Base-by-base conservation (phyloP, 2,329 filamentous ascomycete genomes). In the Chaetomiaceae sp. region DNA sequence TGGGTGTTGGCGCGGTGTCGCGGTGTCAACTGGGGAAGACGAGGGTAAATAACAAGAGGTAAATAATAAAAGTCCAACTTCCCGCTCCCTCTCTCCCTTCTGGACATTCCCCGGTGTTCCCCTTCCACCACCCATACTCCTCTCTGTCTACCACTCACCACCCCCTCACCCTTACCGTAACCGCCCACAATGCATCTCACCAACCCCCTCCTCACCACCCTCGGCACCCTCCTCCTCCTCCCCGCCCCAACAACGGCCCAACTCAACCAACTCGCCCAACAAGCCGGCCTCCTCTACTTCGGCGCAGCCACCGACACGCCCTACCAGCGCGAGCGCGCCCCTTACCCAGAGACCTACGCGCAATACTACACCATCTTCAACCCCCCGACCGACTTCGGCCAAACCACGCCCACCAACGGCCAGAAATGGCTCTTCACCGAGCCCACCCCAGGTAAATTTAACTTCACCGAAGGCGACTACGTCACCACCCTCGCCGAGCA, bases 371-470 rank as follows among this genome's bases (percentile, higher is more conserved):
- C 67, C 7, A 77, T 82, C 55, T 66, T 83, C 37, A 72, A 70
- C 50, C 70, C 81, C 61, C 70, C 62, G 12, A 66, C 70, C 30
- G 78, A 83, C 58, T 86, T 85, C 60, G 81, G 80, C 25, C 76
- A 82, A 60, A 74, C 81, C 16, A 84, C 81, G 0, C 78, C 81
- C 0, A 77, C 75, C 44, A 85, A 85, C 60, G 73, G 75, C 9
- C 76, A 81, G 57, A 73, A 78, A 62, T 86, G 79, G 79, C 72
- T 81, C 45, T 74, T 77, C 61, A 79, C 71, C 40, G 82, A 86
- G 66, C 81, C 81, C 3, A 60, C 73, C 41, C 76, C 73, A 27
- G 73, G 73, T 44, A 68, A 74, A 48, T 86, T 85, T 73, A 79
- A 80, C 65, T 86, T 74, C 65, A 78, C 76, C 25, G 71, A 76